Conservation (phyloP, 2,329 filamentous ascomycete genomes). For the Scytalidium sp. region DNA sequence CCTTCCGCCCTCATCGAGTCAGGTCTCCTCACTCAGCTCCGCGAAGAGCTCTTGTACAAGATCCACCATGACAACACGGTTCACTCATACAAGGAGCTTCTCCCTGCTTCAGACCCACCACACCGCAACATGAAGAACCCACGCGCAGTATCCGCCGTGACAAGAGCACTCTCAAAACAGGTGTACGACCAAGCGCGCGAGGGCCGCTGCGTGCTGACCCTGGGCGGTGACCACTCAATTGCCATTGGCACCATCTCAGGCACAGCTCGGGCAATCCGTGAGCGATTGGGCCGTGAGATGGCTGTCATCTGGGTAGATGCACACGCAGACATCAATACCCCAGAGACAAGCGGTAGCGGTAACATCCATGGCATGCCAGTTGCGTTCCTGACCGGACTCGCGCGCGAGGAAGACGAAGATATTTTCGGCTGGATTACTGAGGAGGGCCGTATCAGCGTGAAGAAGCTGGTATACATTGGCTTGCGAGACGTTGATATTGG, state of each 20-base stretch:
- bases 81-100: constrained; percentile 75
- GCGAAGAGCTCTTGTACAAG: constrained; percentile 82
- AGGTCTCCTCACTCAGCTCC: constrained; percentile 80
- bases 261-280: constrained; percentile 79
- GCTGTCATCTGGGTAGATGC: constrained; percentile 99
- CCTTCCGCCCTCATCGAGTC: constrained; percentile 85
- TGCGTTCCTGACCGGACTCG: constrained; percentile 83
- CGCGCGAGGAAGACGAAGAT: constrained; percentile 70
- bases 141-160: constrained; percentile 80
- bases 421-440: constrained; percentile 87
- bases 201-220: constrained; percentile 85
- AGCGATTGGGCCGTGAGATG: constrained; percentile 78
- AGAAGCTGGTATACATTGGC: constrained; percentile 96
- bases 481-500: constrained; percentile 88
- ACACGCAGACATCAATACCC: constrained; percentile 96
- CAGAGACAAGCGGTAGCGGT: constrained; percentile 82
- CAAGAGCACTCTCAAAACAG: constrained; percentile 72
- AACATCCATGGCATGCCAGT: constrained; percentile 99
- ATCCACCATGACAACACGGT: constrained; percentile 81
- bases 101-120: constrained; percentile 69
- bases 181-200: constrained; percentile 82
- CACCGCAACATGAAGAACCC: constrained; percentile 95
- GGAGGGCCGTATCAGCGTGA: constrained; percentile 65
- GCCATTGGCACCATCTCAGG: constrained; percentile 92
- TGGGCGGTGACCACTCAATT: constrained; percentile 95